These are phyloP conservation scores for Lipomyces mesembrius DNA, from an alignment of 805 yeast species.

Conservation along the genomic window DNA sequence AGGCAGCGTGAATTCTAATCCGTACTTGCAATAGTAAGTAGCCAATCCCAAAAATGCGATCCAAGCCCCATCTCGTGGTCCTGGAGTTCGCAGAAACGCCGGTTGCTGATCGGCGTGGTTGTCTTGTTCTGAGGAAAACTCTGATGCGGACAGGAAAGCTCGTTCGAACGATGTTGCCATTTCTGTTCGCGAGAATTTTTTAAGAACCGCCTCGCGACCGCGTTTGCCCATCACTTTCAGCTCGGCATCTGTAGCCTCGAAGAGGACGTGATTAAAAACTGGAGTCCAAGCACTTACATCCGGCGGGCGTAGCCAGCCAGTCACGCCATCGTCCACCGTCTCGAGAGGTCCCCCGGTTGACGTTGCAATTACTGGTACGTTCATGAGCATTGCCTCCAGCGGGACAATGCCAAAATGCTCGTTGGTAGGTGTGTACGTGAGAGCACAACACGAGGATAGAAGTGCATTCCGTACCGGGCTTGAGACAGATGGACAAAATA, in stretches of 20 bases:
- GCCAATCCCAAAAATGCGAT: conserved; percentile 23
- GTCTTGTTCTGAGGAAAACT: not conserved
- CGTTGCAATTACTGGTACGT: conserved; percentile 83
- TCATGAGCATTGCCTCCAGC: conserved; percentile 85
- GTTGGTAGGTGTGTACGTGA: conserved; percentile 84
- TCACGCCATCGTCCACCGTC: conserved; percentile 56
- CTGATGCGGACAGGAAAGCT: conserved; percentile 12
- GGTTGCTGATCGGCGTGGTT: conserved; percentile 4
- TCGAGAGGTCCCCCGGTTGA: conserved; percentile 94
- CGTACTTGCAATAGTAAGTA: conserved; percentile 34
- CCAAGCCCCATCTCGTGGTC: conserved; percentile 24
- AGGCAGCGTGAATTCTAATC: conserved; percentile 22
- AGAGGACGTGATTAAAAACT: conserved; percentile 43
- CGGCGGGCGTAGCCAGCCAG: conserved; percentile 46
- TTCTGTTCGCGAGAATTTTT: conserved; percentile 42
- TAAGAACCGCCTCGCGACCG: conserved; percentile 44
- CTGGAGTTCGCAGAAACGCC: conserved; percentile 17
- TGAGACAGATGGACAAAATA: conserved; percentile 82
- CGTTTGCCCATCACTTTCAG: conserved; percentile 42
- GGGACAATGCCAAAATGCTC: conserved; percentile 99
- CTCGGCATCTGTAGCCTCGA: conserved; percentile 36
- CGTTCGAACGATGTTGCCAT: conserved; percentile 29
- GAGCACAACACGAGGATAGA: conserved; percentile 58
- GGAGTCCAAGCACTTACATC: conserved; percentile 46
- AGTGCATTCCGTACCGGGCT: conserved; percentile 66